These are phyloP conservation scores for Russula brevipes DNA, from an alignment of 768 basidiomycete genomes.

Conservation along the genomic window DNA sequence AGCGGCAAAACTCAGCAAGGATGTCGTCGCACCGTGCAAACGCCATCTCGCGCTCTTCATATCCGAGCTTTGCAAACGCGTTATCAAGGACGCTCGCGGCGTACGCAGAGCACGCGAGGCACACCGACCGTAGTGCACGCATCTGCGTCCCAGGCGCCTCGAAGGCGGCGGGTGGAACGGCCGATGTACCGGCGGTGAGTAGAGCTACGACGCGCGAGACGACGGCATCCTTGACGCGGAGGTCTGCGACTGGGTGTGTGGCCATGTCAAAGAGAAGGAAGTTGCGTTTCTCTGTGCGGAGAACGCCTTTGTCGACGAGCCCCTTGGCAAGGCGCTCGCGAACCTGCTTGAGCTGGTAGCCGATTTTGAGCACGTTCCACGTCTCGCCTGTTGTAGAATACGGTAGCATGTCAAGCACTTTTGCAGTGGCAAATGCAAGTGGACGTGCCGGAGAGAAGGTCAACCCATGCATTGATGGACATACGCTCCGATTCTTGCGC, in stretches of 20 bases:
- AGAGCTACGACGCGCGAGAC: constrained; percentile 70
- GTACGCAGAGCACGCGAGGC: constrained; percentile 86
- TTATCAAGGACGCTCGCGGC: constrained; percentile 95
- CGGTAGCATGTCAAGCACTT: background rate
- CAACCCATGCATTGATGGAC: constrained; percentile 89
- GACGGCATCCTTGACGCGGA: constrained; percentile 82
- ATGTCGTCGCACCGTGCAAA: constrained; percentile 94
- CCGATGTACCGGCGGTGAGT: constrained; percentile 76
- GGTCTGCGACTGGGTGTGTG: constrained; percentile 94
- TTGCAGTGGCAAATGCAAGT: background rate
- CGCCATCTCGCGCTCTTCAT: constrained; percentile 90
- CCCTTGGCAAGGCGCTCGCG: constrained; percentile 96
- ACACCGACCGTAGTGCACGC: constrained; percentile 73
- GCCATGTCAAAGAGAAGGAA: constrained; percentile 99
- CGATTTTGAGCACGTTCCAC: constrained; percentile 99
- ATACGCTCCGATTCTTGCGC: constrained; percentile 65
- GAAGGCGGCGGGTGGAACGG: constrained; percentile 70
- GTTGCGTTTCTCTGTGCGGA: constrained; percentile 98
- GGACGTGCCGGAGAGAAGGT: constrained; percentile 82
- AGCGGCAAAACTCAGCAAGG: constrained; percentile 75
- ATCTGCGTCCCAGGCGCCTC: constrained; percentile 76
- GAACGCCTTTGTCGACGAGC: constrained; percentile 95
- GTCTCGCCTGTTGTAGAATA: constrained; percentile 69
- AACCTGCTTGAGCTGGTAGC: constrained; percentile 97
- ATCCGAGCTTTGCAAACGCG: constrained; percentile 80